Evolutionary conservation across 2,329 filamentous ascomycete genomes (phyloP).

Genomic region (Berkeleyomyces rouxiae): DNA sequence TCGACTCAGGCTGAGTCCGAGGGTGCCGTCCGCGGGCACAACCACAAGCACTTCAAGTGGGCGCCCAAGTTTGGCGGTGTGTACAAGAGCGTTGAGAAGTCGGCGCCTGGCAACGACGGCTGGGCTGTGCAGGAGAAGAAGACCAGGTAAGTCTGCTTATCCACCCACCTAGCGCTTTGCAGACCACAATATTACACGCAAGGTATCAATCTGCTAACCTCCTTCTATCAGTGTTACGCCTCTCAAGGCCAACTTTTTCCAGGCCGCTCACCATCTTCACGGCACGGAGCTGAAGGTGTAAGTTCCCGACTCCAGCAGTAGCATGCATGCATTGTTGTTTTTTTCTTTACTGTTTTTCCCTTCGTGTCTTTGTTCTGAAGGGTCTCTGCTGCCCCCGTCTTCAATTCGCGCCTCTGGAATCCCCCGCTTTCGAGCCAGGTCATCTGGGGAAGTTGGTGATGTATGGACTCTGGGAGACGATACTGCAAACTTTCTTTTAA

Average conservation of each 20-base stretch:
- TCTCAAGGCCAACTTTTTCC: slow-evolving; percentile 83
- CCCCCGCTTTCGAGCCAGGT: neutral
- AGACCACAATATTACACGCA: neutral
- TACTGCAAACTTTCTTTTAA: neutral
- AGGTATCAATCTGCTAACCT: slow-evolving; percentile 3
- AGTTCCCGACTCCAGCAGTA: slow-evolving; percentile 29
- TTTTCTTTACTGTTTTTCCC: slow-evolving; percentile 6
- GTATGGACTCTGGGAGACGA: neutral
- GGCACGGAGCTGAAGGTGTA: slow-evolving; percentile 66
- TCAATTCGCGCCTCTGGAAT: neutral
- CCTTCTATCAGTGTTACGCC: slow-evolving; percentile 56
- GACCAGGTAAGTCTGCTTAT: slow-evolving; percentile 48
- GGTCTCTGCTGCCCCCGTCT: neutral
- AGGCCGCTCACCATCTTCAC: slow-evolving; percentile 43
- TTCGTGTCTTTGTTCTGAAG: slow-evolving; percentile 4
- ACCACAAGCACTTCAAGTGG: slow-evolving; percentile 90
- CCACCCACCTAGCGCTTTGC: slow-evolving; percentile 1
- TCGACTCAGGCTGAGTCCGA: slow-evolving; percentile 16
- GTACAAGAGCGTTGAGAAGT: slow-evolving; percentile 68
- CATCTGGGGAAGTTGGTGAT: neutral
- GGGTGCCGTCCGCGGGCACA: slow-evolving; percentile 33
- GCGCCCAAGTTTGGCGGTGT: slow-evolving; percentile 75
- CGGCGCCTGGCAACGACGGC: slow-evolving; percentile 70
- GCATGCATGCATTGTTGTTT: slow-evolving; percentile 2
- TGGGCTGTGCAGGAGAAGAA: slow-evolving; percentile 80